Conservation (phyloP, 345 rosid species). For the Geranium rotundifolium region DNA sequence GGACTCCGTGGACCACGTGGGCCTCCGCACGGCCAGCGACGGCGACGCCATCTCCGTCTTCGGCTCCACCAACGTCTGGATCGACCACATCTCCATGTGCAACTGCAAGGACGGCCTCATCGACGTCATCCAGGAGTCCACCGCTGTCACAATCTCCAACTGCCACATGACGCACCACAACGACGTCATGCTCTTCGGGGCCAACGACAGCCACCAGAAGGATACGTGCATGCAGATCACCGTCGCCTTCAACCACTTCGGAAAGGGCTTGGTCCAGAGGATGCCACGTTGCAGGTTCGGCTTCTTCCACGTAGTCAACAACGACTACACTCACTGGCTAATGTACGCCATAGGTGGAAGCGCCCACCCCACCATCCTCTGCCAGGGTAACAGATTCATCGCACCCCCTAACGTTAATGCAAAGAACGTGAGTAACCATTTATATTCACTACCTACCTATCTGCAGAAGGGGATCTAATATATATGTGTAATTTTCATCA, state of each 20-base stretch:
- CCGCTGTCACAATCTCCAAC: slow-evolving; percentile 57
- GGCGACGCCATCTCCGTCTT: slow-evolving; percentile 60
- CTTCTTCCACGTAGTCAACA: slow-evolving; percentile 64
- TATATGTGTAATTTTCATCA: slow-evolving; percentile 11
- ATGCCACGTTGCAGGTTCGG: slow-evolving; percentile 78
- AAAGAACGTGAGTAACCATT: slow-evolving; percentile 27
- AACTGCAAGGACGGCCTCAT: slow-evolving; percentile 45
- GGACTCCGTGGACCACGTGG: slow-evolving; percentile 19
- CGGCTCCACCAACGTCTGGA: slow-evolving; percentile 52
- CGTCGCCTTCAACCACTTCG: slow-evolving; percentile 67
- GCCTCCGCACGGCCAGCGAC: slow-evolving; percentile 30
- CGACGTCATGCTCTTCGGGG: slow-evolving; percentile 62
- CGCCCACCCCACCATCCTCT: slow-evolving; percentile 46
- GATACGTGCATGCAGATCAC: slow-evolving; percentile 62
- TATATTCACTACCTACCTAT: too few relatives aligned
- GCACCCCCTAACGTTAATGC: slow-evolving; percentile 36
- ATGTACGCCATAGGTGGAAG: slow-evolving; percentile 80
- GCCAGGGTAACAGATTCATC: slow-evolving; percentile 67
- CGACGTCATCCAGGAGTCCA: slow-evolving; percentile 47
- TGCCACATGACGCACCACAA: slow-evolving; percentile 51
- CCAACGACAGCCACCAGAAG: slow-evolving; percentile 23
- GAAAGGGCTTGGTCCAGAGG: slow-evolving; percentile 58
- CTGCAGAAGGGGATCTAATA: too few relatives aligned
- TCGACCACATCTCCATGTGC: slow-evolving; percentile 60
- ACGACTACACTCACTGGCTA: slow-evolving; percentile 69